phyloP scores from a whole-genome alignment of 2,329 filamentous ascomycete species.

The Trichoderma lentiforme region DNA sequence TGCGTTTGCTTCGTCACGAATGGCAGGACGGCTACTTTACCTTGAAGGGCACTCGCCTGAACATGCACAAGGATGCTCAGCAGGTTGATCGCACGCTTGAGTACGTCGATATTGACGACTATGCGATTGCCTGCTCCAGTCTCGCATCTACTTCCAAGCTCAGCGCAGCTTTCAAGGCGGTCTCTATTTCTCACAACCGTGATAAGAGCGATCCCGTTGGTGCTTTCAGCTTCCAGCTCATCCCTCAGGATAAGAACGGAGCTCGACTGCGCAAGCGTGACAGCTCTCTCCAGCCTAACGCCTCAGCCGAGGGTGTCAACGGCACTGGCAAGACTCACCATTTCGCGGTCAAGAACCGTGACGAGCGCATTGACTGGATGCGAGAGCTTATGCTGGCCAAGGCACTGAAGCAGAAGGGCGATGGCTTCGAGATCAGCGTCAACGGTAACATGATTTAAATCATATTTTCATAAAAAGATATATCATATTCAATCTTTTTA shows the following conservation, averaged over 20 bases:
- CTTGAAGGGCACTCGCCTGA: constrained; percentile 69
- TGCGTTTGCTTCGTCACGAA: constrained; percentile 82
- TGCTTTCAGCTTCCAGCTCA: constrained; percentile 81
- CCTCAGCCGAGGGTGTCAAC: constrained; percentile 47
- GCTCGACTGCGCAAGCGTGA: constrained; percentile 53
- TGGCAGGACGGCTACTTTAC: constrained; percentile 93
- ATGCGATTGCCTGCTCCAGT: constrained; percentile 79
- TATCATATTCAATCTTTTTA: not conserved
- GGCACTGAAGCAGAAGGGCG: constrained; percentile 77
- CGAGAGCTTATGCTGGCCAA: constrained; percentile 88
- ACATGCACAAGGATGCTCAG: constrained; percentile 67
- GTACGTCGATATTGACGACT: constrained; percentile 84
- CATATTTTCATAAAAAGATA: not conserved
- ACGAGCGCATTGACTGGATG: constrained; percentile 98
- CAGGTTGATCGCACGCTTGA: constrained; percentile 60
- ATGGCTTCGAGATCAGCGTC: constrained; percentile 77
- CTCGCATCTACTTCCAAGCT: constrained; percentile 75
- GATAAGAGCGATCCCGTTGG: constrained; percentile 58
- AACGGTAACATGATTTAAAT: constrained; percentile 72
- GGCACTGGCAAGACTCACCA: constrained; percentile 82
- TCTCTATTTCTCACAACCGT: constrained; percentile 57
- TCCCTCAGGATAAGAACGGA: constrained; percentile 63
- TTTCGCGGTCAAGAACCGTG: constrained; percentile 81
- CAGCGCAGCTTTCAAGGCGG: constrained; percentile 79
- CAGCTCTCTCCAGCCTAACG: constrained; percentile 40